Conservation (phyloP, 345 rosid genomes). For the Syzygium jambos region DNA sequence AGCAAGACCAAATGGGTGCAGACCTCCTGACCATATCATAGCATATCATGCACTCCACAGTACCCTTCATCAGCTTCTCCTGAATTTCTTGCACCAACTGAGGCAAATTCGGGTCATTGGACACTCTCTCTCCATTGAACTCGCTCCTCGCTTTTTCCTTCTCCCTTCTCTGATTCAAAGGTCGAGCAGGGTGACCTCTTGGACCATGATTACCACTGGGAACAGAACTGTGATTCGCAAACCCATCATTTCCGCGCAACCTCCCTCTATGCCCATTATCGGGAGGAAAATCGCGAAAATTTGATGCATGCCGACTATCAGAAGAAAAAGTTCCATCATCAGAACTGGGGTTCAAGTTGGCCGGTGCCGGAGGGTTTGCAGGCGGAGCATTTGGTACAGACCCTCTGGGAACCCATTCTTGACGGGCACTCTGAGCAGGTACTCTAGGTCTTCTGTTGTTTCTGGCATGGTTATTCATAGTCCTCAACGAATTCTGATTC, state of each 20-base stretch:
- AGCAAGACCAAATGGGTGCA: constrained; percentile 85
- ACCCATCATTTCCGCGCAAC: background rate
- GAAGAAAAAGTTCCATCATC: background rate
- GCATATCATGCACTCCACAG: constrained; percentile 94
- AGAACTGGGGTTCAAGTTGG: background rate
- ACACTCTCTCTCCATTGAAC: constrained; percentile 14
- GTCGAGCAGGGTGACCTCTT: constrained; percentile 16
- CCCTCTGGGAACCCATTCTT: constrained; percentile 71
- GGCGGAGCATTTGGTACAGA: constrained; percentile 3
- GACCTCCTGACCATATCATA: constrained; percentile 81
- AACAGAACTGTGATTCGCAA: background rate
- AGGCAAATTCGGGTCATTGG: constrained; percentile 57
- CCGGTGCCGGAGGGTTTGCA: background rate
- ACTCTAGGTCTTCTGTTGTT: constrained; percentile 41
- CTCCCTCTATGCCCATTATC: constrained; percentile 5
- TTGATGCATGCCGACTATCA: constrained; percentile 3
- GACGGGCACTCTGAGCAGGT: constrained; percentile 30
- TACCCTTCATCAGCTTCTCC: constrained; percentile 69
- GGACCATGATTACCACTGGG: constrained; percentile 13
- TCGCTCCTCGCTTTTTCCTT: constrained; percentile 18
- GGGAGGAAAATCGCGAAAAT: constrained; percentile 9
- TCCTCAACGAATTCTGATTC: background rate
- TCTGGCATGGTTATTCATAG: constrained; percentile 54
- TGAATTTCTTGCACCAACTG: constrained; percentile 87
- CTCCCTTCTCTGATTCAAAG: constrained; percentile 34